Conservation (phyloP, 331 rosid species). For the Malus hybrid region DNA sequence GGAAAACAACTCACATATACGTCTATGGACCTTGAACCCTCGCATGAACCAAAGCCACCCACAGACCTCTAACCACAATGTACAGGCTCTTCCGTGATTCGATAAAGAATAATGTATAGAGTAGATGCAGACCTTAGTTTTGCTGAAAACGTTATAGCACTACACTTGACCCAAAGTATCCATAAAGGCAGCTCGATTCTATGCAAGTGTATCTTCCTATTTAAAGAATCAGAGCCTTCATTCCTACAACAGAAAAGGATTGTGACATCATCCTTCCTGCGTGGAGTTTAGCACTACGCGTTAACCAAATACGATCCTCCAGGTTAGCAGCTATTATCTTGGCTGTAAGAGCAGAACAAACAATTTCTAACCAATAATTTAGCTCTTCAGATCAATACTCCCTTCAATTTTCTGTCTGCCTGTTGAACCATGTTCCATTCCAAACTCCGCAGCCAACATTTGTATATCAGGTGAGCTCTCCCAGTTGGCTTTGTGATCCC, state of each 20-base stretch:
- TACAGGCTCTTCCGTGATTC: not conserved
- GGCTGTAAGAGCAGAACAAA: slow-evolving; percentile 7
- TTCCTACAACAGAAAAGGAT: not conserved
- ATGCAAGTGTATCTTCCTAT: not conserved
- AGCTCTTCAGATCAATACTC: not conserved
- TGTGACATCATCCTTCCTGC: not conserved
- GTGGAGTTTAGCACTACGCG: slow-evolving; percentile 9
- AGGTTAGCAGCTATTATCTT: slow-evolving; percentile 2
- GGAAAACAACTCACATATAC: not conserved
- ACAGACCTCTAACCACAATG: not conserved
- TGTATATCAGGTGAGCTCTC: slow-evolving; percentile 31
- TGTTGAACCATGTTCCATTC: slow-evolving; percentile 16
- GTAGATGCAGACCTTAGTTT: not conserved
- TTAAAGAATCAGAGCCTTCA: not conserved
- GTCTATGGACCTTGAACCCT: not conserved
- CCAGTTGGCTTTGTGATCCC: slow-evolving; percentile 35
- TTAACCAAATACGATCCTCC: slow-evolving; percentile 2
- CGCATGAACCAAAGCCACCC: not conserved
- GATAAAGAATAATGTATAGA: not conserved
- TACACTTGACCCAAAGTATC: not conserved
- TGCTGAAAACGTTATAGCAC: not conserved
- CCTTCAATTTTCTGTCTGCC: slow-evolving; percentile 24
- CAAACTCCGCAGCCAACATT: slow-evolving; percentile 29
- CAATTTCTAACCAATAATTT: not conserved
- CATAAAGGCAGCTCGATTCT: not conserved